These are phyloP conservation scores for Mycocentrospora acerina DNA, from an alignment of 2,329 filamentous ascomycete species.

Conservation along the genomic window DNA sequence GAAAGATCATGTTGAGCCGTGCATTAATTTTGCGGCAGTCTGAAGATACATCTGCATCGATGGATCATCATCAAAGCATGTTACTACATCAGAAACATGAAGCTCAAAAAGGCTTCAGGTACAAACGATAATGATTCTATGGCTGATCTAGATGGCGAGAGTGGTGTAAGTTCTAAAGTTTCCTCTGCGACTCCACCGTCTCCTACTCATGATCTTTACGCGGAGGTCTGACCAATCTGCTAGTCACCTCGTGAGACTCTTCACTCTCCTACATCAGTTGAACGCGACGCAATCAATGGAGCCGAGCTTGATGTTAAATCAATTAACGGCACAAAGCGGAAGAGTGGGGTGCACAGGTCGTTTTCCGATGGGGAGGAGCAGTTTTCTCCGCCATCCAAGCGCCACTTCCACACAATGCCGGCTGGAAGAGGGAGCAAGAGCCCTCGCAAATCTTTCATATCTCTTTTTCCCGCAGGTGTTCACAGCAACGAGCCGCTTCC, in stretches of 20 bases:
- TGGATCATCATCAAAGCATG: slow-evolving; percentile 45
- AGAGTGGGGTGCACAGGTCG: slow-evolving; percentile 32
- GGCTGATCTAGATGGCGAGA: slow-evolving; percentile 33
- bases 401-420: slow-evolving; percentile 32
- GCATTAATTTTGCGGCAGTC: slow-evolving; percentile 21
- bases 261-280: slow-evolving; percentile 28
- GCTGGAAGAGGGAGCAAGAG: slow-evolving; percentile 24
- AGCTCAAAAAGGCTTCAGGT: slow-evolving; percentile 36
- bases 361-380: slow-evolving; percentile 35
- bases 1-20: slow-evolving; percentile 3
- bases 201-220: background rate
- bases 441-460: slow-evolving; percentile 32
- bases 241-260: slow-evolving; percentile 35
- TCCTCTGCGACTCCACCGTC: background rate
- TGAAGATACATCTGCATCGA: slow-evolving; percentile 41
- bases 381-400: slow-evolving; percentile 26
- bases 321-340: slow-evolving; percentile 34
- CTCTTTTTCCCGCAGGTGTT: slow-evolving; percentile 19
- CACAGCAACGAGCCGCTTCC: slow-evolving; percentile 30
- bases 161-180: slow-evolving; percentile 17
- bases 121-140: slow-evolving; percentile 33
- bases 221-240: slow-evolving; percentile 15
- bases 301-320: slow-evolving; percentile 24
- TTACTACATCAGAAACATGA: slow-evolving; percentile 42
- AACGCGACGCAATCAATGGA: slow-evolving; percentile 18